phyloP scores from a whole-genome alignment of 176 grass and related monocot genomes.

The Aegilops longissima region DNA sequence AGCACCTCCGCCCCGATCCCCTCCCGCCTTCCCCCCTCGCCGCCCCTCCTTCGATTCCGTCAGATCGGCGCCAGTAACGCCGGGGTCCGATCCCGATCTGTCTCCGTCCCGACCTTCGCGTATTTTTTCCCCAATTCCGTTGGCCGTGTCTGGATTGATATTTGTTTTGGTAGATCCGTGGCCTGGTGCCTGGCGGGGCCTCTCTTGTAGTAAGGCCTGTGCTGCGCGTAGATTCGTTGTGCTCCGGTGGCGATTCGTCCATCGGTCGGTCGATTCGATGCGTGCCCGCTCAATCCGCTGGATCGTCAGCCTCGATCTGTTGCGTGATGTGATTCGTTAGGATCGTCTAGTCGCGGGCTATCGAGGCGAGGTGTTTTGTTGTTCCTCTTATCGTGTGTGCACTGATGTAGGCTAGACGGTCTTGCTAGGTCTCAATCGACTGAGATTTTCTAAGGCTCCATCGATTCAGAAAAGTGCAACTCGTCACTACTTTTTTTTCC shows the following conservation, averaged over 20 bases:
- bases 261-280: background rate
- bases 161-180: background rate
- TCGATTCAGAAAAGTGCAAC: background rate
- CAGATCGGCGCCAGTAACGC: constrained; percentile 1
- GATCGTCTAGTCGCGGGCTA: background rate
- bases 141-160: background rate
- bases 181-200: background rate
- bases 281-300: background rate
- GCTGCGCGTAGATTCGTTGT: background rate
- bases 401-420: background rate
- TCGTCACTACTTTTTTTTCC: background rate
- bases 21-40: background rate
- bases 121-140: background rate
- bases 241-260: background rate
- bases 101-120: background rate
- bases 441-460: background rate
- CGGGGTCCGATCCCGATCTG: background rate
- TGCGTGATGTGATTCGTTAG: background rate
- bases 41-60: background rate
- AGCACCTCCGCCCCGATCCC: background rate
- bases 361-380: background rate
- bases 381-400: background rate
- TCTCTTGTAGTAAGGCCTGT: background rate
- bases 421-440: background rate
- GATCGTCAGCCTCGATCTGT: constrained; percentile 14